Evolutionary conservation across 2,329 filamentous ascomycete genomes (phyloP).

Genomic region (Knoxdaviesia proteae): DNA sequence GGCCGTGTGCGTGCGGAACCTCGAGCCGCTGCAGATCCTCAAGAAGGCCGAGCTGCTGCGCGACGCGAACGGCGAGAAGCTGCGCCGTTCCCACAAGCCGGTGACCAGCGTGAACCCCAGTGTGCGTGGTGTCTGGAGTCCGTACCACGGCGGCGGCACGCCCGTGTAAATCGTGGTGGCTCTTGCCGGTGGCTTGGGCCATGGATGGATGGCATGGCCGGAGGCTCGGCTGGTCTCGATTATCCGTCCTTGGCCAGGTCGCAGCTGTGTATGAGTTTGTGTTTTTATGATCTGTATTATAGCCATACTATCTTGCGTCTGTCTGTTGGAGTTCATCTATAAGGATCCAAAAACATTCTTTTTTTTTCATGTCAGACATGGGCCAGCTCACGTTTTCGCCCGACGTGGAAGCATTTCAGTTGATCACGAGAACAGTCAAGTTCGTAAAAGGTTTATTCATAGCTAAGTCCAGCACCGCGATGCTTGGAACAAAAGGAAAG

Average conservation of each 20-base stretch:
- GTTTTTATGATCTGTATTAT: too few relatives aligned
- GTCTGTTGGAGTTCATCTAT: too few relatives aligned
- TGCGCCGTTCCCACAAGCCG: conserved; percentile 41
- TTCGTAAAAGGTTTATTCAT: too few relatives aligned
- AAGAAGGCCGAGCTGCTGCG: conserved; percentile 58
- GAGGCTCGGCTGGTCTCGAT: conserved; percentile 1
- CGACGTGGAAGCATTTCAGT: too few relatives aligned
- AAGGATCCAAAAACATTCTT: too few relatives aligned
- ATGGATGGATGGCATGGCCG: not conserved
- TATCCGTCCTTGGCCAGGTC: not conserved
- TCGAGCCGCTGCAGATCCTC: conserved; percentile 60
- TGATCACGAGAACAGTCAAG: too few relatives aligned
- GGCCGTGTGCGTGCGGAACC: conserved; percentile 71
- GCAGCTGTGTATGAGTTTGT: conserved; percentile 1
- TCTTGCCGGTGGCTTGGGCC: too few relatives aligned
- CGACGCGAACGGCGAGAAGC: conserved; percentile 56
- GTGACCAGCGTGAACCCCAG: conserved; percentile 42
- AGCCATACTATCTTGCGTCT: too few relatives aligned
- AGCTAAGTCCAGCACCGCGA: too few relatives aligned
- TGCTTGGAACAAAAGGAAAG: too few relatives aligned
- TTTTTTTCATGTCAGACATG: too few relatives aligned
- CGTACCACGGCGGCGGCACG: conserved; percentile 42
- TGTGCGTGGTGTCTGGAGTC: conserved; percentile 51
- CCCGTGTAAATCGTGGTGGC: conserved; percentile 18
- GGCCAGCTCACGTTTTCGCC: too few relatives aligned